Percentiles rank a stretch among this genome's conserved stretches.
These are phyloP conservation scores for Aspergillus niger DNA, from an alignment of 2,329 filamentous ascomycete species.

Conservation along the genomic window DNA sequence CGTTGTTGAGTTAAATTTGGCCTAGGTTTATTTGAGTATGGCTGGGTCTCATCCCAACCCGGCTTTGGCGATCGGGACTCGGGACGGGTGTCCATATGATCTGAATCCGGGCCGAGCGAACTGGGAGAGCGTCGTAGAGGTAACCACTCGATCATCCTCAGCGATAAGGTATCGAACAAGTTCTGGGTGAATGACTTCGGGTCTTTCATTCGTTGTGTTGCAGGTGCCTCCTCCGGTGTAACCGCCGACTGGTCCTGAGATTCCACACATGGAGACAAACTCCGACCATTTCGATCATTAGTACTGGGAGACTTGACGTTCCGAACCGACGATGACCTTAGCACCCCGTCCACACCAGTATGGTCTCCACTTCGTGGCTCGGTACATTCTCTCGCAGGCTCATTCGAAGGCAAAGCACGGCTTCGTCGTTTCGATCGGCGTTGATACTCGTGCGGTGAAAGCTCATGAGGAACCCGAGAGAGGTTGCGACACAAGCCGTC, in stretches of 20 bases:
- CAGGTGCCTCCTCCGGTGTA: slow-evolving; percentile 23
- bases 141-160: slow-evolving; percentile 51
- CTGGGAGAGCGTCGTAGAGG: slow-evolving; percentile 40
- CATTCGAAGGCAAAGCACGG: slow-evolving; percentile 27
- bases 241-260: slow-evolving; percentile 11
- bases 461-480: slow-evolving; percentile 31
- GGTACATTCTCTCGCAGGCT: slow-evolving; percentile 6
- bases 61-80: slow-evolving; percentile 17
- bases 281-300: neutral
- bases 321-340: neutral
- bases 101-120: slow-evolving; percentile 19
- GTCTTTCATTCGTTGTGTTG: slow-evolving; percentile 51
- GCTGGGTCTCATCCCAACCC: slow-evolving; percentile 12
- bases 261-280: neutral
- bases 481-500: slow-evolving; percentile 64
- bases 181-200: slow-evolving; percentile 64
- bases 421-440: slow-evolving; percentile 36
- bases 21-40: slow-evolving; percentile 13
- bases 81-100: slow-evolving; percentile 8
- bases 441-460: slow-evolving; percentile 27
- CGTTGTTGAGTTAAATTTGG: slow-evolving; percentile 13
- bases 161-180: slow-evolving; percentile 51
- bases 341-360: neutral
- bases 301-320: neutral
- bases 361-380: neutral